phyloP scores from a whole-genome alignment of 805 yeast genomes.

The Ascoidea asiatica region DNA sequence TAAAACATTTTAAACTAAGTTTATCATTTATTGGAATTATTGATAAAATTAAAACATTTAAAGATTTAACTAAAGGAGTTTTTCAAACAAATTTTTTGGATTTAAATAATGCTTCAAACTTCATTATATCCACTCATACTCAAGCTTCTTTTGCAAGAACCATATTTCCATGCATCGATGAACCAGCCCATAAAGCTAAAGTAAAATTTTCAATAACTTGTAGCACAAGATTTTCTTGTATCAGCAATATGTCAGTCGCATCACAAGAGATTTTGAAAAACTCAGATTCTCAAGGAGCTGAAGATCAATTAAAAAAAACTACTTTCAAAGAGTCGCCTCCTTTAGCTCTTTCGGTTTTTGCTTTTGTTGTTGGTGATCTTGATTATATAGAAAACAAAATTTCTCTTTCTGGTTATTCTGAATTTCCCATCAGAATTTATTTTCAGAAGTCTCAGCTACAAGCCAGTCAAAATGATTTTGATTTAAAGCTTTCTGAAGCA shows the following conservation, averaged over 20 bases:
- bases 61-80: slow-evolving; percentile 48
- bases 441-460: not conserved
- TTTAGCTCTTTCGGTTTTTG: slow-evolving; percentile 51
- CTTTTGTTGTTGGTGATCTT: slow-evolving; percentile 57
- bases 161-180: slow-evolving; percentile 63
- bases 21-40: slow-evolving; percentile 38
- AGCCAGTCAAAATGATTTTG: not conserved
- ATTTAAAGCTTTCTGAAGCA: slow-evolving; percentile 24
- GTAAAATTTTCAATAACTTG: slow-evolving; percentile 38
- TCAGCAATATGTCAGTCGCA: slow-evolving; percentile 33
- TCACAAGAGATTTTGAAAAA: slow-evolving; percentile 15
- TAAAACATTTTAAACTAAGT: slow-evolving; percentile 10
- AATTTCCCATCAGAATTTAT: not conserved
- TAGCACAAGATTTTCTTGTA: slow-evolving; percentile 27
- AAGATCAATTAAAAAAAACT: slow-evolving; percentile 15
- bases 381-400: slow-evolving; percentile 31
- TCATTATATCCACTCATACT: slow-evolving; percentile 53
- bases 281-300: too few species aligned
- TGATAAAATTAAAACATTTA: slow-evolving; percentile 33
- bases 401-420: slow-evolving; percentile 11
- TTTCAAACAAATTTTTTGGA: slow-evolving; percentile 55
- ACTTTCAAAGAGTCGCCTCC: slow-evolving; percentile 40
- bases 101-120: slow-evolving; percentile 31
- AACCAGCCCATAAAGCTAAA: slow-evolving; percentile 38
- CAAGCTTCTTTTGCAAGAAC: slow-evolving; percentile 54